These are phyloP conservation scores for Ophiorrhiza pumila DNA, from an alignment of 257 asterid genomes.

Conservation along the genomic window DNA sequence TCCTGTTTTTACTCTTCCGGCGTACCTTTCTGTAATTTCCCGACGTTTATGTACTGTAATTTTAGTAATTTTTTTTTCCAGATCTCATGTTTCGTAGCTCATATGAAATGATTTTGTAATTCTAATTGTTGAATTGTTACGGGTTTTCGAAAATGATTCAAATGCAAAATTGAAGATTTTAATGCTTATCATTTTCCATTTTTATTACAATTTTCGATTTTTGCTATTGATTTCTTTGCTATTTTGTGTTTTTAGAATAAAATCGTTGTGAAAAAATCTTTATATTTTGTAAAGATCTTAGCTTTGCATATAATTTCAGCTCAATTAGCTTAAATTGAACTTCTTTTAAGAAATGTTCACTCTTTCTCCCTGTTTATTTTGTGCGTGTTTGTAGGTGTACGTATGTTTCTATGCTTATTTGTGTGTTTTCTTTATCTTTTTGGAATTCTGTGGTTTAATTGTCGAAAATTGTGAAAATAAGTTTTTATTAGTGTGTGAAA, in stretches of 20 bases:
- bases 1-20: background rate
- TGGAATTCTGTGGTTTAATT: background rate
- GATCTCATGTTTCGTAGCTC: slow-evolving; percentile 18
- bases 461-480: background rate
- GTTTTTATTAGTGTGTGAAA: background rate
- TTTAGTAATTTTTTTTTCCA: slow-evolving; percentile 10
- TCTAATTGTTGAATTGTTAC: background rate
- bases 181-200: background rate
- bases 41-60: background rate
- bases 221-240: background rate
- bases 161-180: background rate
- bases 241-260: background rate
- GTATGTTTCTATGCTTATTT: too few species aligned
- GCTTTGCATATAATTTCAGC: background rate
- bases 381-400: background rate
- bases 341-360: background rate
- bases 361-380: background rate
- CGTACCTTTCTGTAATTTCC: too few species aligned
- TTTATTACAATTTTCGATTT: background rate
- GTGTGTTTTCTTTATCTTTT: too few species aligned
- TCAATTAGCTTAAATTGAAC: background rate
- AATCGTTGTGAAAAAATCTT: background rate
- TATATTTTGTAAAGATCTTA: slow-evolving; percentile 1
- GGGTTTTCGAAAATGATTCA: background rate
- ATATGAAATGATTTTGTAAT: background rate